Evolutionary conservation across 768 basidiomycete genomes (phyloP).

Genomic region (Botryobasidium botryosum): DNA sequence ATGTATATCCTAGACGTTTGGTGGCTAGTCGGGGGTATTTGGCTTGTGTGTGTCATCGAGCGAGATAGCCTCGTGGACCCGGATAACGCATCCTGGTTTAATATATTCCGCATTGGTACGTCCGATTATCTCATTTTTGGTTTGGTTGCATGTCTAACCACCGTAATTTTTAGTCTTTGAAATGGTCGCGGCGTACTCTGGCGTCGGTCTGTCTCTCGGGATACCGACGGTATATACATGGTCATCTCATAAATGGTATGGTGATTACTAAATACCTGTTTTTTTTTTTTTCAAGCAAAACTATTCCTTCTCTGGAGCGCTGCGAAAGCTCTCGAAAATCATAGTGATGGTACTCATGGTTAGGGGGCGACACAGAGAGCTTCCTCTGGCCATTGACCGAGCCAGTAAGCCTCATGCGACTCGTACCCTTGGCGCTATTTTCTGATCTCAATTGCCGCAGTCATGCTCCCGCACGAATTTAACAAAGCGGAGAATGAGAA

Average conservation of each 20-base stretch:
- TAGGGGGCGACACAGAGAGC: slow-evolving; percentile 76
- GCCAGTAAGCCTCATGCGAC: slow-evolving; percentile 21
- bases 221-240: slow-evolving; percentile 44
- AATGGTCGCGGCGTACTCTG: slow-evolving; percentile 71
- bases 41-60: slow-evolving; percentile 35
- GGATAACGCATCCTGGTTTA: slow-evolving; percentile 54
- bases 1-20: slow-evolving; percentile 64
- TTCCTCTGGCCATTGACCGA: slow-evolving; percentile 76
- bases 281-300: slow-evolving; percentile 39
- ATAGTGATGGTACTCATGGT: slow-evolving; percentile 81
- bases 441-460: background rate
- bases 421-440: background rate
- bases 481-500: no score
- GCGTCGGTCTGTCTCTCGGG: slow-evolving; percentile 79
- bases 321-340: slow-evolving; percentile 69
- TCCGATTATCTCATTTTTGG: no score
- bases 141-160: no score
- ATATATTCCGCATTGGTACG: slow-evolving; percentile 62
- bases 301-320: slow-evolving; percentile 64
- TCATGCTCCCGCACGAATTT: background rate
- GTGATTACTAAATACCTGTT: slow-evolving; percentile 1
- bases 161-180: slow-evolving; percentile 59
- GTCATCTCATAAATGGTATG: background rate
- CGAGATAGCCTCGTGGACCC: slow-evolving; percentile 39
- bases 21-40: slow-evolving; percentile 78